phyloP scores from a whole-genome alignment of 306 rosid genomes.

The Gleditsia sinensis region DNA sequence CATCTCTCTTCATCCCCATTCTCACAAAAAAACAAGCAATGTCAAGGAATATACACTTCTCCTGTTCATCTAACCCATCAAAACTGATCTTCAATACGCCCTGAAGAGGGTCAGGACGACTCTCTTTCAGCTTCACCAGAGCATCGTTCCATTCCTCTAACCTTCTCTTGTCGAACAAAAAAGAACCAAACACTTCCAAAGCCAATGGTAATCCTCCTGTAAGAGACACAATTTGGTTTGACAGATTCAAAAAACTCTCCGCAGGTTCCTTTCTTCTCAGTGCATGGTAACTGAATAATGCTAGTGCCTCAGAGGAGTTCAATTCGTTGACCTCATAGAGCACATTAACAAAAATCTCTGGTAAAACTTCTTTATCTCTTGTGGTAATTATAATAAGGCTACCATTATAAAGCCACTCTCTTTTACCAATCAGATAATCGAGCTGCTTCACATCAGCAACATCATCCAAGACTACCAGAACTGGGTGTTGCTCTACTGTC shows the following conservation, averaged over 20 bases:
- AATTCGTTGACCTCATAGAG: slow-evolving; percentile 51
- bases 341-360: slow-evolving; percentile 16
- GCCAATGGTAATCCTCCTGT: slow-evolving; percentile 65
- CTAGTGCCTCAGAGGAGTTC: slow-evolving; percentile 25
- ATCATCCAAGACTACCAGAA: slow-evolving; percentile 62
- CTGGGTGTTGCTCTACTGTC: slow-evolving; percentile 34
- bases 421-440: slow-evolving; percentile 25
- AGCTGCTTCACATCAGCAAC: slow-evolving; percentile 43
- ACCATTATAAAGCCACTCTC: slow-evolving; percentile 51
- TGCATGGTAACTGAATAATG: slow-evolving; percentile 57
- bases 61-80: slow-evolving; percentile 50
- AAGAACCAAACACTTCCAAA: slow-evolving; percentile 60
- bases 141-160: slow-evolving; percentile 47
- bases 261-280: slow-evolving; percentile 45
- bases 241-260: slow-evolving; percentile 10
- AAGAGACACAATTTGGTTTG: slow-evolving; percentile 45
- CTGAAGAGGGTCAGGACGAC: slow-evolving; percentile 43
- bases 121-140: slow-evolving; percentile 38
- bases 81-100: slow-evolving; percentile 56
- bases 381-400: slow-evolving; percentile 59
- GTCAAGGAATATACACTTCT: slow-evolving; percentile 57
- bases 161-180: slow-evolving; percentile 43
- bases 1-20: slow-evolving; percentile 47
- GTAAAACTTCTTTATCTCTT: slow-evolving; percentile 40
- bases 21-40: slow-evolving; percentile 53